A percentile compares a stretch with the other conserved stretches of the same genome.
Evolutionary conservation across 2,329 filamentous ascomycete species (phyloP).

Genomic region (Botryosphaeria dothidea): DNA sequence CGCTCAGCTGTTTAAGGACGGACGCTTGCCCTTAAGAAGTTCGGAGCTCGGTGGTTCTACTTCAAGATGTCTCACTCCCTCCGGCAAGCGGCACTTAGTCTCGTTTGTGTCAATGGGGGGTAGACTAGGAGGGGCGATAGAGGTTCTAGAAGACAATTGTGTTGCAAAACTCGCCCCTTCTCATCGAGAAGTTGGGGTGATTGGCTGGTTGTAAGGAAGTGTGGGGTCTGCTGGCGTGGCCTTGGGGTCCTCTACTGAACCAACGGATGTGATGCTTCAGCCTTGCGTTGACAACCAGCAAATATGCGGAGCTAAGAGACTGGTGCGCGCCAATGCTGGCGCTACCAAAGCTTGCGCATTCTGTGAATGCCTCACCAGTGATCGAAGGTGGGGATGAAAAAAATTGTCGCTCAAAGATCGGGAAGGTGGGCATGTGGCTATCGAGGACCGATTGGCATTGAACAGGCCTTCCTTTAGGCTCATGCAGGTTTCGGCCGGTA

Average conservation of each 20-base stretch:
- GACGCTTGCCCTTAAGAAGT: not conserved
- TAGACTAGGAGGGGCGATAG: not conserved
- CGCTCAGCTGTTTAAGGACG: not conserved
- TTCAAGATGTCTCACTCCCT: slow-evolving; percentile 3
- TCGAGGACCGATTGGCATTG: not conserved
- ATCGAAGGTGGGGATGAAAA: not conserved
- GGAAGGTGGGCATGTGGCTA: not conserved
- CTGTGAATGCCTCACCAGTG: not conserved
- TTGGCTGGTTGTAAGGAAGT: not conserved
- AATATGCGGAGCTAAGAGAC: not conserved
- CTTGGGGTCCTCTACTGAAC: not conserved
- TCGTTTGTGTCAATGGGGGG: not conserved
- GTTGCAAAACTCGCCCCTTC: not conserved
- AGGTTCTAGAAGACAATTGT: slow-evolving; percentile 1
- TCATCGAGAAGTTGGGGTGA: not conserved
- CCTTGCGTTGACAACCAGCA: not conserved
- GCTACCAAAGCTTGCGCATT: not conserved
- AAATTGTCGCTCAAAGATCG: not conserved
- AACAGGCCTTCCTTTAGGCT: not conserved
- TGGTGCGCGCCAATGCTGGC: not conserved
- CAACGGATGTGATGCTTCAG: not conserved
- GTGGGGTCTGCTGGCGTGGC: slow-evolving; percentile 4
- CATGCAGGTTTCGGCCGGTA: not conserved
- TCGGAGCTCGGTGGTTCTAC: slow-evolving; percentile 8
- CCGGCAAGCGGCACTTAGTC: not conserved